phyloP scores from a whole-genome alignment of 140 eudicot species.

The Cichorium intybus region DNA sequence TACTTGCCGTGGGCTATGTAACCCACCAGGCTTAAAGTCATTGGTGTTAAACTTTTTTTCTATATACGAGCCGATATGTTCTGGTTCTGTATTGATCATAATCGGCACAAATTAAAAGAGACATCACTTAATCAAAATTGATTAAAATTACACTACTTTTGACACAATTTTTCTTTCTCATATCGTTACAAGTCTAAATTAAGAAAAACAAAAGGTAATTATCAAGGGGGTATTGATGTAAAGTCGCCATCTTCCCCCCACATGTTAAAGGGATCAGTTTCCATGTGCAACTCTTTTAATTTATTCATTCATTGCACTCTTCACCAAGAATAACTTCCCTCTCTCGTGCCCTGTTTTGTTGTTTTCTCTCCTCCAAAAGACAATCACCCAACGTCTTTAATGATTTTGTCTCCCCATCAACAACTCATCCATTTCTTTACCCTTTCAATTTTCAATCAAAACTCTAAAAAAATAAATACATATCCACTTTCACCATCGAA shows the following conservation, averaged over 20 bases:
- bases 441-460: neutral
- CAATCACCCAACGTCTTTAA: constrained; percentile 40
- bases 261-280: constrained; percentile 50
- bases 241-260: constrained; percentile 38
- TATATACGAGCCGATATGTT: too few relatives aligned
- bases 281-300: constrained; percentile 44
- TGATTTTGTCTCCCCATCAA: constrained; percentile 42
- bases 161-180: neutral
- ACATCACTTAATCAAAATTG: neutral
- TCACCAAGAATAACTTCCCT: constrained; percentile 12
- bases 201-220: constrained; percentile 13
- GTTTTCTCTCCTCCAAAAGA: constrained; percentile 33
- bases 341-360: constrained; percentile 43
- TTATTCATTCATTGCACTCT: constrained; percentile 29
- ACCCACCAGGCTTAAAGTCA: too few relatives aligned
- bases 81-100: neutral
- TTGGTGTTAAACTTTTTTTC: too few relatives aligned
- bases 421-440: constrained; percentile 28
- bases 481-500: neutral
- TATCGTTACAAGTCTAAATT: constrained; percentile 7
- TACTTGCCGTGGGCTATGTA: constrained; percentile 13
- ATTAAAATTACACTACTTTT: neutral
- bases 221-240: constrained; percentile 21
- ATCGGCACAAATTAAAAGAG: too few relatives aligned
- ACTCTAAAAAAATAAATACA: neutral